Conservation (phyloP, 805 yeast species). For the Cyberlindnera japonica region DNA sequence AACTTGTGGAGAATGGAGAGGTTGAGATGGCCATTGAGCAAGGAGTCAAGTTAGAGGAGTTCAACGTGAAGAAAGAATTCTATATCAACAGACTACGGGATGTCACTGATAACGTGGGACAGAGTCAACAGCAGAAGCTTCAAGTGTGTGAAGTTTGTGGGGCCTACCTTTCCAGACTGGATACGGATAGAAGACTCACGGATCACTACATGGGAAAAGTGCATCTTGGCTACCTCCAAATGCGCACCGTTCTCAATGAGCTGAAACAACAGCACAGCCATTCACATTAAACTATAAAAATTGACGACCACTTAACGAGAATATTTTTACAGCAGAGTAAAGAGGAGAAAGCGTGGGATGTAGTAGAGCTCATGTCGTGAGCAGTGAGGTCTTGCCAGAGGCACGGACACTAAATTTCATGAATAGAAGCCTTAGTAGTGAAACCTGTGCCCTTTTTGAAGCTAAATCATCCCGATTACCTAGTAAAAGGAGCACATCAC, state of each 20-base stretch:
- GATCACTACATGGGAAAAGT: constrained; percentile 88
- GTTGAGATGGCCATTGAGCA: constrained; percentile 48
- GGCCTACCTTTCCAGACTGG: constrained; percentile 79
- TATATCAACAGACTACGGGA: constrained; percentile 55
- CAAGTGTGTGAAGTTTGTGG: constrained; percentile 92
- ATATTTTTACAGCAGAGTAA: too few relatives aligned
- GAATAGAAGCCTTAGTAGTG: too few relatives aligned
- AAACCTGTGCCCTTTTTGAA: too few relatives aligned
- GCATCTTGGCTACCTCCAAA: constrained; percentile 76
- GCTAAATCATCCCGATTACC: too few relatives aligned
- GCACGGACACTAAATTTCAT: too few relatives aligned
- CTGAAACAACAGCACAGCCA: constrained; percentile 12
- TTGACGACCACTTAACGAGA: neutral
- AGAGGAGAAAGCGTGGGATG: too few relatives aligned
- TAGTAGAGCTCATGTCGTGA: neutral
- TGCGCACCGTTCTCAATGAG: constrained; percentile 46
- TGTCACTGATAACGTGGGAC: constrained; percentile 70
- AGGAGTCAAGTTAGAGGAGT: constrained; percentile 41
- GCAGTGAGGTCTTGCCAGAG: neutral
- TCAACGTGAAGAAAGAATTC: constrained; percentile 45
- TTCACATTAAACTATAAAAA: neutral
- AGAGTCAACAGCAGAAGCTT: constrained; percentile 82
- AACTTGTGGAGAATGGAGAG: constrained; percentile 47
- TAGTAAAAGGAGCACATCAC: too few relatives aligned
- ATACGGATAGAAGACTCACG: constrained; percentile 82